A percentile compares a stretch with the other conserved stretches of the same genome.
phyloP scores from a whole-genome alignment of 768 basidiomycete genomes.

The Naematelia aurantialba region DNA sequence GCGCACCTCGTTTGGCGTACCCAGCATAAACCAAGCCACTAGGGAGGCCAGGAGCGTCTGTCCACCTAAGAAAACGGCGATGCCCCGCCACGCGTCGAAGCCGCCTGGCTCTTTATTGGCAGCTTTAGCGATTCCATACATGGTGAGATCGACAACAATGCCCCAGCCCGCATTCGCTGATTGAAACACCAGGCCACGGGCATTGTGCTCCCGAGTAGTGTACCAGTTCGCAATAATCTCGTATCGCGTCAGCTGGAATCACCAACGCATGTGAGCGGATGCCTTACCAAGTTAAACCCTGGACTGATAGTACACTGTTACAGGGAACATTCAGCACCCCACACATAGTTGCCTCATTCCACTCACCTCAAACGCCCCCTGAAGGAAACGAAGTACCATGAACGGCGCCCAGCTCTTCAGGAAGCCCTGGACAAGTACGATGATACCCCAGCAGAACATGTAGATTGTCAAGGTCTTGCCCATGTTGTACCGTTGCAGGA shows the following conservation, averaged over 20 bases:
- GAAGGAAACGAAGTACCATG: slow-evolving; percentile 22
- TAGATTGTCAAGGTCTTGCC: slow-evolving; percentile 23
- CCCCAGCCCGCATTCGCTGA: slow-evolving; percentile 31
- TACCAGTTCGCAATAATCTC: slow-evolving; percentile 32
- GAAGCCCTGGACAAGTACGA: slow-evolving; percentile 26
- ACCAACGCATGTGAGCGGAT: no score
- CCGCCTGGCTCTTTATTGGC: slow-evolving; percentile 17
- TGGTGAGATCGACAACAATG: slow-evolving; percentile 21
- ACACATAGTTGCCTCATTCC: no score
- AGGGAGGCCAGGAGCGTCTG: slow-evolving; percentile 14
- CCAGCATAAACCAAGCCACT: slow-evolving; percentile 25
- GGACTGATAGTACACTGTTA: slow-evolving; percentile 36
- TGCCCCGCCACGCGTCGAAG: slow-evolving; percentile 17
- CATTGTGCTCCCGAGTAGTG: slow-evolving; percentile 22
- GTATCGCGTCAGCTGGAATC: no score
- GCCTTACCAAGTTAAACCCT: slow-evolving; percentile 21
- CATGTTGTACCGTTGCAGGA: slow-evolving; percentile 30
- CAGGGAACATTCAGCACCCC: no score
- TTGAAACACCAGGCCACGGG: slow-evolving; percentile 27
- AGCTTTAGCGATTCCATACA: slow-evolving; percentile 24
- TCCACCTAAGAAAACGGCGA: slow-evolving; percentile 24
- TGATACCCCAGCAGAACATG: slow-evolving; percentile 29
- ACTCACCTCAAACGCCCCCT: slow-evolving; percentile 33
- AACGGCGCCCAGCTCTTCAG: slow-evolving; percentile 18
- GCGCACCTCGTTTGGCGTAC: slow-evolving; percentile 32